These are phyloP conservation scores for Actinidia chinensis DNA, from an alignment of 179 eudicot genomes.

Conservation along the genomic window DNA sequence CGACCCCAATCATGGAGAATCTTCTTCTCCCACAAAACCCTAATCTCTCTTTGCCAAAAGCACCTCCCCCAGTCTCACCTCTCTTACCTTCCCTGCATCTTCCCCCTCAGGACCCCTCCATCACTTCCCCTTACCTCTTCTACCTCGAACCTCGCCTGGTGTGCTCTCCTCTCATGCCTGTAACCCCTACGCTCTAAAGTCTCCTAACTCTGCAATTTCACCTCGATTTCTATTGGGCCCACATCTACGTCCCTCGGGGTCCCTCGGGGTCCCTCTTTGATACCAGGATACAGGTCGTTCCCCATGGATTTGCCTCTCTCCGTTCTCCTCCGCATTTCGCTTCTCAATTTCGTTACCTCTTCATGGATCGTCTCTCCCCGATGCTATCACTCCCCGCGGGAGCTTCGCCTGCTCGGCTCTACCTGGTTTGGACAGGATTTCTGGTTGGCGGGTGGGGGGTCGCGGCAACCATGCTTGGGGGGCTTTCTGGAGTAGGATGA, in stretches of 20 bases:
- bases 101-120: conserved; percentile 83
- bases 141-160: conserved; percentile 69
- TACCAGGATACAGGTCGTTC: conserved; percentile 63
- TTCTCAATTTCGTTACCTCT: conserved; percentile 39
- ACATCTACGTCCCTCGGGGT: conserved; percentile 66
- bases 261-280: conserved; percentile 85
- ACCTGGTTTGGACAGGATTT: conserved; percentile 37
- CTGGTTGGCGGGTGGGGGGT: conserved; percentile 93
- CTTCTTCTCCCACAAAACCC: conserved; percentile 59
- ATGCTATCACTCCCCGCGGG: conserved; percentile 84
- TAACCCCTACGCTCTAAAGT: conserved; percentile 73
- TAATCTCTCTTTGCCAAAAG: conserved; percentile 38
- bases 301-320: conserved; percentile 71
- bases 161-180: conserved; percentile 73
- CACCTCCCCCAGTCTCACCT: conserved; percentile 25
- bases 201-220: conserved; percentile 69
- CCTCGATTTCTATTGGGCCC: conserved; percentile 50
- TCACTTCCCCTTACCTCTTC: conserved; percentile 60
- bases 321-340: conserved; percentile 47
- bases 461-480: conserved; percentile 76
- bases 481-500: conserved; percentile 86
- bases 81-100: conserved; percentile 60
- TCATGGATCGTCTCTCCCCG: conserved; percentile 43
- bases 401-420: conserved; percentile 72
- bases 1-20: conserved; percentile 65